Evolutionary conservation across 306 rosid species (phyloP).

Genomic region (Chamaecrista fasciculata): DNA sequence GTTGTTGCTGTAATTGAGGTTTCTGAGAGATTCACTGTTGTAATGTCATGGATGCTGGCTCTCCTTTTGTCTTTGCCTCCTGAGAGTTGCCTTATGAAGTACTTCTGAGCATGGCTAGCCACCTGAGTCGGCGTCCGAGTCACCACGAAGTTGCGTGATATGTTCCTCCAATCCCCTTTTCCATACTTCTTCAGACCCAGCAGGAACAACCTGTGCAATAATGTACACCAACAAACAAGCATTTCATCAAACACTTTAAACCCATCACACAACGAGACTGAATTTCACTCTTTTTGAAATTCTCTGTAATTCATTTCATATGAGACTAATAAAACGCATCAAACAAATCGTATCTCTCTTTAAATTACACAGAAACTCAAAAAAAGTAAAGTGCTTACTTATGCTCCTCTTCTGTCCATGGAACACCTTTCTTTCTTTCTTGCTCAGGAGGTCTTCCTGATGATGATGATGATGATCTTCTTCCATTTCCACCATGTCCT

Average conservation of each 20-base stretch:
- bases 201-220: conserved; percentile 73
- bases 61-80: conserved; percentile 92
- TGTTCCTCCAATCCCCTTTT: conserved; percentile 97
- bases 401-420: conserved; percentile 97
- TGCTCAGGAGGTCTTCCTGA: conserved; percentile 61
- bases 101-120: conserved; percentile 97
- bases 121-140: conserved; percentile 89
- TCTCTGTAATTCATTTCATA: too few species aligned
- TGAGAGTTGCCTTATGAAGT: conserved; percentile 81
- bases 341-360: too few species aligned
- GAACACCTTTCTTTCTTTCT: conserved; percentile 90
- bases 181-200: conserved; percentile 88
- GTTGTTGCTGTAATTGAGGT: conserved; percentile 43
- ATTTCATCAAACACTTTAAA: conserved; percentile 6
- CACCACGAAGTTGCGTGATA: conserved; percentile 72
- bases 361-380: too few species aligned
- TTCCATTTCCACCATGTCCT: conserved; percentile 55
- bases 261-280: neutral
- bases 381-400: conserved; percentile 47
- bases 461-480: conserved; percentile 59
- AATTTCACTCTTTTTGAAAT: too few species aligned
- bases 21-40: conserved; percentile 74
- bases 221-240: too few species aligned
- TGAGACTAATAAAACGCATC: too few species aligned
- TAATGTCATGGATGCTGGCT: conserved; percentile 96